Evolutionary conservation across 1,139 yeast genomes (phyloP).

Genomic region (Suhomyces yuchorum): DNA sequence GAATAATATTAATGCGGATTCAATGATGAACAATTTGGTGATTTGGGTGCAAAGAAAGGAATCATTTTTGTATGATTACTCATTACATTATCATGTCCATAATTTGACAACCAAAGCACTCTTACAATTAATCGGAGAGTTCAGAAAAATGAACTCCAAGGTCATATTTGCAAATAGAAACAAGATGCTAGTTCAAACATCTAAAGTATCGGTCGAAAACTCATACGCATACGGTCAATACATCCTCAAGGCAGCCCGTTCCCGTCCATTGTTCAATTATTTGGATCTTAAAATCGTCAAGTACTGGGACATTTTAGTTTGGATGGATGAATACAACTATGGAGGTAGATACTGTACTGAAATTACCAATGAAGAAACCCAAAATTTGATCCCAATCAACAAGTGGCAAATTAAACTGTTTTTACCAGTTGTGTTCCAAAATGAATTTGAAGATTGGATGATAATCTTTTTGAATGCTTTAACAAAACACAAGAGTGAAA

Average conservation of each 20-base stretch:
- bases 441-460: constrained; percentile 88
- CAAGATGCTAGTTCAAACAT: constrained; percentile 70
- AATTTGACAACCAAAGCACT: constrained; percentile 83
- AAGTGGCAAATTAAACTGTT: constrained; percentile 82
- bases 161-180: constrained; percentile 83
- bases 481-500: constrained; percentile 54
- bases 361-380: constrained; percentile 57
- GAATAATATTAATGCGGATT: constrained; percentile 73
- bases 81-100: constrained; percentile 84
- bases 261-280: constrained; percentile 80
- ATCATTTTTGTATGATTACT: constrained; percentile 74
- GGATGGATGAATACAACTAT: constrained; percentile 93
- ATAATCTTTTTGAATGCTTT: constrained; percentile 73
- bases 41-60: constrained; percentile 84
- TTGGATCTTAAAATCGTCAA: constrained; percentile 72
- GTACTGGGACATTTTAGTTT: constrained; percentile 88
- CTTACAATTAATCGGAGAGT: constrained; percentile 79
- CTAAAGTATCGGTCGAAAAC: constrained; percentile 78
- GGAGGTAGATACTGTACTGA: constrained; percentile 79
- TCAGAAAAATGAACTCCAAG: constrained; percentile 72
- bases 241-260: constrained; percentile 73
- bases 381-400: constrained; percentile 59
- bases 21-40: constrained; percentile 79
- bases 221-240: constrained; percentile 95
- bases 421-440: constrained; percentile 72